Conservation (phyloP, 148 eudicot genomes). For the Gaultheria prostrata region DNA sequence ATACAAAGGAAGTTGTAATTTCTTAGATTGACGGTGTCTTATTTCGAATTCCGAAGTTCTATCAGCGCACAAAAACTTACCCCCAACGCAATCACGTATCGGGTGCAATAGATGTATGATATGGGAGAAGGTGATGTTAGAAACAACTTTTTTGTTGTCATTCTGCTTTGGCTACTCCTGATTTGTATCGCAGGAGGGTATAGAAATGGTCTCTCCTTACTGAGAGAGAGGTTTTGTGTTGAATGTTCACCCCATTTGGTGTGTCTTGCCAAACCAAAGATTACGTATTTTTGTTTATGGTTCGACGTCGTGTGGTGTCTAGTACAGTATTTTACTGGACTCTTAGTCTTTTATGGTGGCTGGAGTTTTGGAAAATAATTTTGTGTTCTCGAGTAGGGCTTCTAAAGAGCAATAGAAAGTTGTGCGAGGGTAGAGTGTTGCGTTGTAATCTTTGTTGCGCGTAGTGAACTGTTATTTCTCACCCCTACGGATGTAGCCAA, state of each 20-base stretch:
- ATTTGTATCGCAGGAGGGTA: neutral
- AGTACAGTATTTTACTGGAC: too few relatives aligned
- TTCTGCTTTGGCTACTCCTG: neutral
- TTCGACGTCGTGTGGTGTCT: neutral
- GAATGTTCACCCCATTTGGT: neutral
- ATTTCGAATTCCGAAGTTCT: neutral
- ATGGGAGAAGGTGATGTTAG: neutral
- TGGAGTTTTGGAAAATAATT: too few relatives aligned
- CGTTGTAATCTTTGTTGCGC: neutral
- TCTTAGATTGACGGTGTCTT: neutral
- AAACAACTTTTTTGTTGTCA: neutral
- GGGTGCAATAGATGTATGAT: neutral
- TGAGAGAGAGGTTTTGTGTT: neutral
- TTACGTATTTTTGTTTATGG: neutral
- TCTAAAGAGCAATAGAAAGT: too few relatives aligned
- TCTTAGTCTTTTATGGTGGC: too few relatives aligned
- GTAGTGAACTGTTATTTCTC: neutral
- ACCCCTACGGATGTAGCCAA: neutral
- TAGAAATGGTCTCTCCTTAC: neutral
- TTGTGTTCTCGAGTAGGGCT: too few relatives aligned
- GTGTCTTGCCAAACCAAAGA: neutral
- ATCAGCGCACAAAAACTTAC: neutral
- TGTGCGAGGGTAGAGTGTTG: too few relatives aligned
- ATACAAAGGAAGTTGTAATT: neutral
- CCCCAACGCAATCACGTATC: neutral